Evolutionary conservation across 805 yeast genomes (phyloP), one percentile per base, ranked within the genome.

Genomic region (Wickerhamomyces hampshirensis): DNA sequence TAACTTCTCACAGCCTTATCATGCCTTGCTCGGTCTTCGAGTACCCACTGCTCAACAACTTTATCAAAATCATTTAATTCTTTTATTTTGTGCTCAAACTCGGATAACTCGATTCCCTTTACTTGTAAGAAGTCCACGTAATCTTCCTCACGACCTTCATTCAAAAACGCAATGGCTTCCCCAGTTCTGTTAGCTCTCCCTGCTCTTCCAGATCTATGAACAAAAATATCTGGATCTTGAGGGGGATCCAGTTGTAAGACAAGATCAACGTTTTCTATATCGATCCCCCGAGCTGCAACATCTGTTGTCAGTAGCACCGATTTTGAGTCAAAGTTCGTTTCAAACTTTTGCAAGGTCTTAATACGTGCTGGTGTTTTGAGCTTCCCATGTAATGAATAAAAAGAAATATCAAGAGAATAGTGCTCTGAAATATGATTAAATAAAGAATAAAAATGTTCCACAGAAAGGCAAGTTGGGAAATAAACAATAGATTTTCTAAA

Each of bases 271-370:
- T 89, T 93, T 1, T 96, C 95, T 19, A 93, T 81, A 64, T 93
- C 98, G 16, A 93, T 75, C 29, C 98, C 98, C 55, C 98, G 72
- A 0, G 98, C 96, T 1, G 98, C 97, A n/a, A 93, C 96, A 67
- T 93, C 98, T 0, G 98, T 93, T 2, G 98, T 88, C 60, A 93
- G 65, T 17, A 93, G 60, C 0, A 91, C 75, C 8, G 80, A 67
- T 44, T 77, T 80, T 3, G 61, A 59, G 6, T 55, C 51, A 5
- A 51, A 42, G 17, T 39, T 30, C 5, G 23, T 26, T 15, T 48
- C 53, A 54, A 91, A 93, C 23, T 59, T 63, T 9, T 68, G 67
- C 30, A 91, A 62, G 0, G 96, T 84, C 54, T 76, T 84, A 35
- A 82, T 60, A 46, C 99, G 71, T 12, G 95, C 75, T 31, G 74